Evolutionary conservation across 495 filamentous ascomycete species (phyloP).

Genomic region (Apodospora peruviana): DNA sequence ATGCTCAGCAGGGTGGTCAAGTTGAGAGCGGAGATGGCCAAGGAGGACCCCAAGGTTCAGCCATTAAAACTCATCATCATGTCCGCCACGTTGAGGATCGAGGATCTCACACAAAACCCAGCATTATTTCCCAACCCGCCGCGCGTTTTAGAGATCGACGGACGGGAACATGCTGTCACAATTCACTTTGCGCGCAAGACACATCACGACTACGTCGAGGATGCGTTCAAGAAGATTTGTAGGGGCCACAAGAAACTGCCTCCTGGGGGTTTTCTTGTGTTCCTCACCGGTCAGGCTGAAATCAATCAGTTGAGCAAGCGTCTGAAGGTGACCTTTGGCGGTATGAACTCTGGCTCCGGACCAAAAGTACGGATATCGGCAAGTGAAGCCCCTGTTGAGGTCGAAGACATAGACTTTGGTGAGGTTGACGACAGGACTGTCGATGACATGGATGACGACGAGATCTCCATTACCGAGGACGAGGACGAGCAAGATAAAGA

Average conservation of each 20-base stretch:
- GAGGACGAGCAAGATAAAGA: slow-evolving; percentile 53
- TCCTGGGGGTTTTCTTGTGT: slow-evolving; percentile 88
- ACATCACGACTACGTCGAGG: slow-evolving; percentile 80
- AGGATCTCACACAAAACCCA: slow-evolving; percentile 82
- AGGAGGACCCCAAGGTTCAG: slow-evolving; percentile 49
- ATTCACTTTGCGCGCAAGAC: slow-evolving; percentile 84
- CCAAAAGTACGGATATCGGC: slow-evolving; percentile 68
- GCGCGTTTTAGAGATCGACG: slow-evolving; percentile 83
- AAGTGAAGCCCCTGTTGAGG: slow-evolving; percentile 72
- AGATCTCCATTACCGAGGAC: slow-evolving; percentile 45
- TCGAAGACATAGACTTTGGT: slow-evolving; percentile 83
- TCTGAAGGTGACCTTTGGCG: slow-evolving; percentile 65
- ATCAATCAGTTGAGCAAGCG: slow-evolving; percentile 73
- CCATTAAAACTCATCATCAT: slow-evolving; percentile 95
- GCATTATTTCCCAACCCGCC: slow-evolving; percentile 75
- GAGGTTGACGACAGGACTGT: slow-evolving; percentile 44
- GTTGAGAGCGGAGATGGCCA: slow-evolving; percentile 44
- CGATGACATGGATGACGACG: slow-evolving; percentile 43
- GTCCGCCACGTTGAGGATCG: slow-evolving; percentile 89
- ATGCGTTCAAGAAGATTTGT: slow-evolving; percentile 80
- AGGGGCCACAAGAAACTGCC: slow-evolving; percentile 88
- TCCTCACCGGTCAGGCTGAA: slow-evolving; percentile 90
- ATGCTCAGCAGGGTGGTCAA: slow-evolving; percentile 92
- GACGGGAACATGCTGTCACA: slow-evolving; percentile 87
- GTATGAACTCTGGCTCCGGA: slow-evolving; percentile 44